Evolutionary conservation across 2,329 filamentous ascomycete genomes (phyloP).

Genomic region (Aspergillus neotritici): DNA sequence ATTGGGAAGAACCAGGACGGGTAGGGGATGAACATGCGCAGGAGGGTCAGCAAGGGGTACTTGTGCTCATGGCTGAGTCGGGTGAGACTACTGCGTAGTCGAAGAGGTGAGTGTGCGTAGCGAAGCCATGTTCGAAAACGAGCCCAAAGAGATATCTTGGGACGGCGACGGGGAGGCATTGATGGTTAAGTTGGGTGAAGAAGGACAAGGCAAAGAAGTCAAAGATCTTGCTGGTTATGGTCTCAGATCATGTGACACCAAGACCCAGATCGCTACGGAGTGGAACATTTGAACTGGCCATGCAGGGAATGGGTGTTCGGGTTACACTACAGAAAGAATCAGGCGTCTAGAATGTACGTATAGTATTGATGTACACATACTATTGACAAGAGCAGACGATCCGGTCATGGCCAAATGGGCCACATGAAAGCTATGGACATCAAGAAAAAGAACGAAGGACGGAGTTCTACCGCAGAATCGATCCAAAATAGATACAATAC

Average conservation of each 20-base stretch:
- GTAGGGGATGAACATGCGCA: constrained; percentile 20
- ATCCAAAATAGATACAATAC: neutral
- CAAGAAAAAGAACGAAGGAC: too few relatives aligned
- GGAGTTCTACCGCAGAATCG: neutral
- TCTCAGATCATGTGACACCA: too few relatives aligned
- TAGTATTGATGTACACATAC: too few relatives aligned
- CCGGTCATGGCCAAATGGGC: too few relatives aligned
- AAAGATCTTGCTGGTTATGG: too few relatives aligned
- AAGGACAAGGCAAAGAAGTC: too few relatives aligned
- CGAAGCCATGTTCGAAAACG: constrained; percentile 13
- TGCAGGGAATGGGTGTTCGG: neutral
- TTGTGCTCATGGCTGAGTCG: constrained; percentile 18
- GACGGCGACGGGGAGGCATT: constrained; percentile 9
- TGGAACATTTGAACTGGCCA: too few relatives aligned
- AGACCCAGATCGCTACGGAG: too few relatives aligned
- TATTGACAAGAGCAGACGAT: too few relatives aligned
- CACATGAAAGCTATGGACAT: too few relatives aligned
- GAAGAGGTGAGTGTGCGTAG: constrained; percentile 14
- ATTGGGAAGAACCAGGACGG: constrained; percentile 22
- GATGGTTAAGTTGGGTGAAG: too few relatives aligned
- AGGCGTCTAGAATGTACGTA: too few relatives aligned
- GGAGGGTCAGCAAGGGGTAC: constrained; percentile 15
- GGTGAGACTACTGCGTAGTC: constrained; percentile 15
- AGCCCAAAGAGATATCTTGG: constrained; percentile 10
- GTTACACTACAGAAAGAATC: neutral